Base-by-base conservation (phyloP, 2,329 filamentous ascomycete species). In the Tothia fuscella region DNA sequence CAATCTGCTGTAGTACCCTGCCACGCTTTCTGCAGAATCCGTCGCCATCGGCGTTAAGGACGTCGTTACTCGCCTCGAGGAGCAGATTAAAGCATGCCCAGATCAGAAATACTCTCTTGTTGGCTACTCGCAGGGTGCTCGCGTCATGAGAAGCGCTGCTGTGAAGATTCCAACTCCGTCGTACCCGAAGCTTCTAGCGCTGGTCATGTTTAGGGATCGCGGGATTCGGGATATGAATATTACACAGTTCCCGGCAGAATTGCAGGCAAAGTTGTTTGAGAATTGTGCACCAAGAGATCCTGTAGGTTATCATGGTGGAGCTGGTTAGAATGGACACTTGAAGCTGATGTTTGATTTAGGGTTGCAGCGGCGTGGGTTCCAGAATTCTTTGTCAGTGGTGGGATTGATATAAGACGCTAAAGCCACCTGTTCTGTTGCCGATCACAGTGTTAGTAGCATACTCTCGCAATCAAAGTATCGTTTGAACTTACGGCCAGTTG, bases 111-210 rank as follows among this genome's bases (percentile, higher is more conserved):
- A 42, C 19, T 34, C 41, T 12, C 22, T 43, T 5, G 41, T 43
- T 22, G 41, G 41, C 12, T 43, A 43, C 34, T 43, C 41, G 21
- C 41, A 43, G 20, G 41, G 41, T 24, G 41, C 41, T 9, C 9
- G 17, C 9, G 25, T 41, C 16, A 43, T 41, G 34, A 37, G 25
- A 20, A 19, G n/a, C 9, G 41, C 41, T 14, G 25, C 38, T 21
- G 36, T 22, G 16, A 32, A 43, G 24, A 4, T 42, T 24, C 33
- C 33, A 4, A 14, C 17, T 12, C 5, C 3, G 4, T 3, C 29
- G 4, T 40, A 29, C n/a, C 34, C 41, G n/a, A 43, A 43, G 37
- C 19, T 43, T 16, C 12, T 43, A n/a, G 41, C 41, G 22, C n/a
- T 43, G 16, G 41, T 41, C 5, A 43, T 43, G 41, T 38, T 30